phyloP scores from a whole-genome alignment of 768 basidiomycete species.

The Ramaria sp. region DNA sequence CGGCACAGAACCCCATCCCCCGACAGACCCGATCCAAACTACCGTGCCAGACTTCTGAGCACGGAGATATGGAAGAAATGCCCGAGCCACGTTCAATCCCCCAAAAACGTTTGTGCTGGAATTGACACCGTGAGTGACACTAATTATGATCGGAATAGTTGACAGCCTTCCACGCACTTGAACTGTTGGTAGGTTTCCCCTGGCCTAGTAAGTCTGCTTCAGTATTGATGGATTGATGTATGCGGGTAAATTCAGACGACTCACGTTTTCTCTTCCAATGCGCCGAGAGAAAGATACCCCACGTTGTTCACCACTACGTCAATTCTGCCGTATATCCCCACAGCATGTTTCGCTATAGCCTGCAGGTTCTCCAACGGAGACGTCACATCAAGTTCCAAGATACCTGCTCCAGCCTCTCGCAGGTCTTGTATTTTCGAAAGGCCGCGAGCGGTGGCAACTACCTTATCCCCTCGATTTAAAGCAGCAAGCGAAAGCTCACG shows the following conservation, averaged over 20 bases:
- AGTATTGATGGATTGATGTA: background rate
- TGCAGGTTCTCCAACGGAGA: slow-evolving; percentile 19
- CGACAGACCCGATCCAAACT: slow-evolving; percentile 31
- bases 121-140: background rate
- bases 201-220: slow-evolving; percentile 12
- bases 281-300: slow-evolving; percentile 24
- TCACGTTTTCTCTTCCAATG: slow-evolving; percentile 21
- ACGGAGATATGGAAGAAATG: slow-evolving; percentile 39
- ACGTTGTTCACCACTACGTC: slow-evolving; percentile 40
- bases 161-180: slow-evolving; percentile 17
- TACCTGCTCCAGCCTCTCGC: slow-evolving; percentile 25
- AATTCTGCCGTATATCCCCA: slow-evolving; percentile 24
- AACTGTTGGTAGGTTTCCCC: slow-evolving; percentile 17
- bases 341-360: background rate
- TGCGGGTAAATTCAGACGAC: too few species aligned
- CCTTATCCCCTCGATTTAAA: too few species aligned
- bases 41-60: slow-evolving; percentile 30
- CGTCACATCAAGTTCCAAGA: slow-evolving; percentile 26
- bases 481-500: too few species aligned
- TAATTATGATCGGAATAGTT: background rate
- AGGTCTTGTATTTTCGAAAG: too few species aligned
- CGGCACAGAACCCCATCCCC: slow-evolving; percentile 13
- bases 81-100: slow-evolving; percentile 27
- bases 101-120: slow-evolving; percentile 33
- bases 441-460: too few species aligned